Evolutionary conservation across 352 stramenopile genomes (phyloP).

Genomic region (Phytophthora kernoviae): DNA sequence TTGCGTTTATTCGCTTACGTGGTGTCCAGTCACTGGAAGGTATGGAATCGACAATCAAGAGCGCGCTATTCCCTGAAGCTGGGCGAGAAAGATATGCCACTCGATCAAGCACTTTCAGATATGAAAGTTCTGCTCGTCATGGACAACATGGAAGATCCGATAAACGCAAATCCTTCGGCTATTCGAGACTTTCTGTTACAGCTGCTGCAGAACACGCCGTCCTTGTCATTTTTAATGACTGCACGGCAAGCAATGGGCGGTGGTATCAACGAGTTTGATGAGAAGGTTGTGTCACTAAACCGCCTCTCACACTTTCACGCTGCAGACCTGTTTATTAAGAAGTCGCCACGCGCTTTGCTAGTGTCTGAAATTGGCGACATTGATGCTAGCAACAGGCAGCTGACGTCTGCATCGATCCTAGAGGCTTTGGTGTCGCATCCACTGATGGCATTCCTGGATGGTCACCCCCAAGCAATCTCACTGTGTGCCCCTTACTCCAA

Average conservation of each 20-base stretch:
- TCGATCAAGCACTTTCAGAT: constrained; percentile 60
- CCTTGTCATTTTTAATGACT: constrained; percentile 74
- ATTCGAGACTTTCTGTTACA: constrained; percentile 69
- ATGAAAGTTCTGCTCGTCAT: constrained; percentile 71
- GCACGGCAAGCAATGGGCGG: constrained; percentile 74
- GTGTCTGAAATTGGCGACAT: constrained; percentile 74
- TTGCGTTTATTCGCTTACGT: constrained; percentile 75
- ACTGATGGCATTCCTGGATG: constrained; percentile 82
- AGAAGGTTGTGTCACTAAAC: constrained; percentile 83
- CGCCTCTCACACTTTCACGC: constrained; percentile 74
- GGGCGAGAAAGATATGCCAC: constrained; percentile 65
- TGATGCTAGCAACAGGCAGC: constrained; percentile 25
- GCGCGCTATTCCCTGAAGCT: constrained; percentile 61
- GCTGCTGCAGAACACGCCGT: constrained; percentile 64
- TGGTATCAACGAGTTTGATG: constrained; percentile 71
- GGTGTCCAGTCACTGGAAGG: constrained; percentile 74
- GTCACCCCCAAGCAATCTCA: constrained; percentile 82
- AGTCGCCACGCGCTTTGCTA: constrained; percentile 65
- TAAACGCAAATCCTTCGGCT: constrained; percentile 63
- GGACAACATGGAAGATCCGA: constrained; percentile 86
- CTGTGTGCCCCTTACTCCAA: constrained; percentile 76
- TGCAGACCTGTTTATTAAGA: constrained; percentile 79
- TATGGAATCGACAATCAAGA: constrained; percentile 78
- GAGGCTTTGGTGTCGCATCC: constrained; percentile 69
- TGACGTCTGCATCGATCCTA: constrained; percentile 48